phyloP scores from a whole-genome alignment of 805 yeast species.

The Kodamaea neixiangensis region DNA sequence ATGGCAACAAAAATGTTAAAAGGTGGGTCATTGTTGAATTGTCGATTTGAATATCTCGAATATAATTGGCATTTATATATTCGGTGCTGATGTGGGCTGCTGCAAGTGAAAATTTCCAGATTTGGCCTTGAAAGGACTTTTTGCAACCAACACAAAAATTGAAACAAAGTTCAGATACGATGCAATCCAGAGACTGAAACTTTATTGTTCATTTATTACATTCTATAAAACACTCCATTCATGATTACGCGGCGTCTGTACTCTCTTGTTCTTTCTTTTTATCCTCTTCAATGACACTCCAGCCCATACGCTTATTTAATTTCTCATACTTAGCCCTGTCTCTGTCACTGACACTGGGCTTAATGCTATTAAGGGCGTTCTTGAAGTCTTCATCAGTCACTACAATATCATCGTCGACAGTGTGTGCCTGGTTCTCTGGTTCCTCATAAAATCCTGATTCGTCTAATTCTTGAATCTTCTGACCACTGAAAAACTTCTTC shows the following conservation, averaged over 20 bases:
- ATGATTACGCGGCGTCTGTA: background rate
- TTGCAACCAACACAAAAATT: slow-evolving; percentile 4
- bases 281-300: slow-evolving; percentile 51
- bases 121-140: background rate
- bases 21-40: too few relatives aligned
- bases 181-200: background rate
- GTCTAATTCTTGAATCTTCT: slow-evolving; percentile 40
- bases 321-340: slow-evolving; percentile 78
- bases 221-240: background rate
- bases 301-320: slow-evolving; percentile 72
- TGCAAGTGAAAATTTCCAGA: slow-evolving; percentile 1
- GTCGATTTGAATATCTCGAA: too few relatives aligned
- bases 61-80: too few relatives aligned
- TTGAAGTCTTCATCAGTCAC: slow-evolving; percentile 72
- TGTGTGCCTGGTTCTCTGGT: slow-evolving; percentile 17
- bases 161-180: background rate
- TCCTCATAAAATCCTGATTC: slow-evolving; percentile 35
- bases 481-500: slow-evolving; percentile 59
- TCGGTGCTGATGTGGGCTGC: background rate
- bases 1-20: background rate
- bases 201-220: background rate
- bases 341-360: slow-evolving; percentile 87
- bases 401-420: slow-evolving; percentile 39
- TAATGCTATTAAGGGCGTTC: slow-evolving; percentile 69
- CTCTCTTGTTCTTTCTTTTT: slow-evolving; percentile 13